Evolutionary conservation across 2,329 filamentous ascomycete species (phyloP).

Genomic region (Alternaria gansuensis): DNA sequence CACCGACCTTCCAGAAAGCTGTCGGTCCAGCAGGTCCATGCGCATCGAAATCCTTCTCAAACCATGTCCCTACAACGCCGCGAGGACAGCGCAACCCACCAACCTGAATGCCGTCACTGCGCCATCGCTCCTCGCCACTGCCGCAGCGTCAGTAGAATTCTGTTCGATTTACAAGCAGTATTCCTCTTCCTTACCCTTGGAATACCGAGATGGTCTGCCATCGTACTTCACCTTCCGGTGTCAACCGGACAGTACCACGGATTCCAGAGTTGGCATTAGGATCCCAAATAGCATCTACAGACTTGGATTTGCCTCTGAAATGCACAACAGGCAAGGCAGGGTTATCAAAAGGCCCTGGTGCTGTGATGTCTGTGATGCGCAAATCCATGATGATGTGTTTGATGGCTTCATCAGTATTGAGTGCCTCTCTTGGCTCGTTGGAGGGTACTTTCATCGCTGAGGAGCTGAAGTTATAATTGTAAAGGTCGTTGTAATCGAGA

Average conservation of each 20-base stretch:
- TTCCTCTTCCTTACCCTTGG: conserved; percentile 53
- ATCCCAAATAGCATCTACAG: conserved; percentile 71
- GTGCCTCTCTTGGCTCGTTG: conserved; percentile 58
- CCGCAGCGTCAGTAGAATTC: conserved; percentile 42
- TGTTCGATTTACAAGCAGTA: not conserved
- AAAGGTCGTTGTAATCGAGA: conserved; percentile 66
- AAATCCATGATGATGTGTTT: conserved; percentile 75
- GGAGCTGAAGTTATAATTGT: conserved; percentile 73
- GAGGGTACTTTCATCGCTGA: conserved; percentile 51
- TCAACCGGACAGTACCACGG: conserved; percentile 71
- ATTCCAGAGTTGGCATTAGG: conserved; percentile 73
- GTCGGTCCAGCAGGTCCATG: conserved; percentile 78
- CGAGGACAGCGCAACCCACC: conserved; percentile 71
- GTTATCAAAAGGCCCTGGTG: conserved; percentile 66
- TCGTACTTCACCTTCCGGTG: conserved; percentile 73
- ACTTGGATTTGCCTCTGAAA: conserved; percentile 70
- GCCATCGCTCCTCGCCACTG: conserved; percentile 74
- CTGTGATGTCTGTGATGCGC: conserved; percentile 66
- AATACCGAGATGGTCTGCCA: conserved; percentile 77
- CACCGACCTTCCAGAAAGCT: conserved; percentile 78
- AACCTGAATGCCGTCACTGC: conserved; percentile 78
- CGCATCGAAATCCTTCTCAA: conserved; percentile 74
- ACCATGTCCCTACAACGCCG: conserved; percentile 79
- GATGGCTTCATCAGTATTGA: conserved; percentile 72
- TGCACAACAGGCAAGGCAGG: conserved; percentile 70